Evolutionary conservation across 2,329 filamentous ascomycete genomes (phyloP).

Genomic region (Podosphaera xanthii): DNA sequence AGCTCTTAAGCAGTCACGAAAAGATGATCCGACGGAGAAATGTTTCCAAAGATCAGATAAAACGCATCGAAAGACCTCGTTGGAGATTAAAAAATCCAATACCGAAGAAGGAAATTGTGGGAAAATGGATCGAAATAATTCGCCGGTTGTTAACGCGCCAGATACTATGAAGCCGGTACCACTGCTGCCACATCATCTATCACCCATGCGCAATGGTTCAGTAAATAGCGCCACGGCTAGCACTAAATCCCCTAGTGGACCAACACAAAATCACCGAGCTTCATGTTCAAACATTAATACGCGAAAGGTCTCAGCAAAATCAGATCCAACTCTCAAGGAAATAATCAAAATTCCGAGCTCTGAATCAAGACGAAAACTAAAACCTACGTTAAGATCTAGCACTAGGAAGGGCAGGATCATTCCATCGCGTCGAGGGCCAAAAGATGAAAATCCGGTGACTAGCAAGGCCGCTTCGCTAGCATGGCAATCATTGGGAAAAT

Average conservation of each 20-base stretch:
- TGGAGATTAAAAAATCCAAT: constrained; percentile 13
- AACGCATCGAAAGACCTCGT: constrained; percentile 13
- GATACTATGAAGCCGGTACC: constrained; percentile 48
- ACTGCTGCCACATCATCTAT: constrained; percentile 32
- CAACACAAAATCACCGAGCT: constrained; percentile 1
- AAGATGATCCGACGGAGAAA: constrained; percentile 17
- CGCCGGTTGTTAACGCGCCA: constrained; percentile 55
- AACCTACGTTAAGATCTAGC: constrained; percentile 33
- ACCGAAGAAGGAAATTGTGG: constrained; percentile 13
- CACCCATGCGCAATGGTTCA: background rate
- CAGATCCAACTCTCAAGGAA: constrained; percentile 16
- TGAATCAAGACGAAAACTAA: constrained; percentile 34
- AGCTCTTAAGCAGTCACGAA: constrained; percentile 46
- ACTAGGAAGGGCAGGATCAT: constrained; percentile 23
- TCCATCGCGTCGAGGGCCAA: constrained; percentile 9
- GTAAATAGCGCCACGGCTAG: background rate
- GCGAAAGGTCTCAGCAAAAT: constrained; percentile 3
- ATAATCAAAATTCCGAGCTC: constrained; percentile 28
- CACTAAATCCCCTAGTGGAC: too few relatives aligned
- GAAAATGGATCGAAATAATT: constrained; percentile 48
- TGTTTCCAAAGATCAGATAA: constrained; percentile 5
- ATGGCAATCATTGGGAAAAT: constrained; percentile 20
- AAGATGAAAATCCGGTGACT: constrained; percentile 25
- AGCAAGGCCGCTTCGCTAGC: constrained; percentile 42
- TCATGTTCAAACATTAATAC: constrained; percentile 7